These are phyloP conservation scores for Suillus sp. DNA, from an alignment of 768 basidiomycete genomes.

Conservation along the genomic window DNA sequence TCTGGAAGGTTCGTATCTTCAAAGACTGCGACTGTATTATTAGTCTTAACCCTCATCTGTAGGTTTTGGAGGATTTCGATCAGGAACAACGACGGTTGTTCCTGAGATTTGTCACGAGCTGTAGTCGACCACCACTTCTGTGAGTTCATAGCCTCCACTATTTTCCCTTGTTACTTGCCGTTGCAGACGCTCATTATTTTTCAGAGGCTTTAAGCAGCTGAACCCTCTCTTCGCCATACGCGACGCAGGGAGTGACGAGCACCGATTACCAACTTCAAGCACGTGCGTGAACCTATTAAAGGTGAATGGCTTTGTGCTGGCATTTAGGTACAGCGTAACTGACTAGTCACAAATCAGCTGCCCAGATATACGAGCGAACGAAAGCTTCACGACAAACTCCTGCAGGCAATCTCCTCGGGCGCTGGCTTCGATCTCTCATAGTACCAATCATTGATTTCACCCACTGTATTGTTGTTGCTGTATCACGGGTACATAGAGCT, in stretches of 20 bases:
- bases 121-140: conserved; percentile 86
- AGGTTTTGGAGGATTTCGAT: conserved; percentile 79
- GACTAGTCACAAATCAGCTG: conserved; percentile 46
- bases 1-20: conserved; percentile 70
- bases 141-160: conserved; percentile 39
- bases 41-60: conserved; percentile 3
- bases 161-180: not conserved
- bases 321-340: conserved; percentile 12
- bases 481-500: conserved; percentile 12
- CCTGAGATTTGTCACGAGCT: conserved; percentile 91
- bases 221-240: conserved; percentile 88
- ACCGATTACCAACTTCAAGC: conserved; percentile 72
- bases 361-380: conserved; percentile 68
- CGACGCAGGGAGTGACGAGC: conserved; percentile 72
- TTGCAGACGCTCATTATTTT: not conserved
- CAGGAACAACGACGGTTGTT: conserved; percentile 79
- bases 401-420: conserved; percentile 84
- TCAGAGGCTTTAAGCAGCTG: conserved; percentile 83
- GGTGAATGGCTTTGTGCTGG: conserved; percentile 40
- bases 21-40: conserved; percentile 10
- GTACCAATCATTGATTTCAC: not conserved
- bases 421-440: conserved; percentile 94
- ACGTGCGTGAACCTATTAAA: conserved; percentile 94
- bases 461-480: not conserved
- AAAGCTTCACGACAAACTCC: conserved; percentile 69